Conservation (phyloP, 768 basidiomycete species). For the Auriscalpium vulgare region DNA sequence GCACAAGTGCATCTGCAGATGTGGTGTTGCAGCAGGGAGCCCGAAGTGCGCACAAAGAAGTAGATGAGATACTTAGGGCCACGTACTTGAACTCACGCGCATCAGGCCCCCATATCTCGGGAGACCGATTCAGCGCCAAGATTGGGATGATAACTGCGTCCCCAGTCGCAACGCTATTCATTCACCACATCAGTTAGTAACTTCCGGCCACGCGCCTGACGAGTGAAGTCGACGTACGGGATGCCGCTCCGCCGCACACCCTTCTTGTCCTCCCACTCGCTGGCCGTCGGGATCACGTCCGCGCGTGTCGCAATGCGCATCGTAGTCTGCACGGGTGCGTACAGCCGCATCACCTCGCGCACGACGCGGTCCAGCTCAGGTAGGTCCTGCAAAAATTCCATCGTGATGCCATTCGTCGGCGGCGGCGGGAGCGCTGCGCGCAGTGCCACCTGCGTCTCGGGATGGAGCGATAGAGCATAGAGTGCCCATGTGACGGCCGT, state of each 20-base stretch:
- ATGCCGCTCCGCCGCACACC: slow-evolving; percentile 9
- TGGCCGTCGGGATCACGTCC: slow-evolving; percentile 24
- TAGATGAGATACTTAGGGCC: no score
- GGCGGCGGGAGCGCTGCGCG: slow-evolving; percentile 25
- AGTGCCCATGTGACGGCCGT: slow-evolving; percentile 28
- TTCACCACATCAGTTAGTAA: not conserved
- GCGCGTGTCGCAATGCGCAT: slow-evolving; percentile 19
- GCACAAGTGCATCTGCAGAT: slow-evolving; percentile 16
- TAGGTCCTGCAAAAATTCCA: slow-evolving; percentile 24
- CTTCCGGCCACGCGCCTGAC: not conserved
- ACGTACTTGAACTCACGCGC: slow-evolving; percentile 26
- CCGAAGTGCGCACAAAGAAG: no score
- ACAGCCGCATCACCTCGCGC: slow-evolving; percentile 23
- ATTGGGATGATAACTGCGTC: slow-evolving; percentile 25
- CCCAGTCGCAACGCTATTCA: slow-evolving; percentile 15
- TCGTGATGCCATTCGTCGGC: slow-evolving; percentile 6
- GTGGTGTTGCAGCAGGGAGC: no score
- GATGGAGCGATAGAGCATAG: slow-evolving; percentile 22
- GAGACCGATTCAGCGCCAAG: slow-evolving; percentile 22
- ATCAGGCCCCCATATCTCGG: slow-evolving; percentile 29
- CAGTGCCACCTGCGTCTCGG: slow-evolving; percentile 24
- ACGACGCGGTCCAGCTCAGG: slow-evolving; percentile 27
- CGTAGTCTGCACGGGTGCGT: slow-evolving; percentile 18
- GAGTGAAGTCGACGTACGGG: slow-evolving; percentile 2
- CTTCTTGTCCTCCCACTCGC: slow-evolving; percentile 11